phyloP scores from a whole-genome alignment of 75 land plant genomes.

The Cryptomeria japonica region DNA sequence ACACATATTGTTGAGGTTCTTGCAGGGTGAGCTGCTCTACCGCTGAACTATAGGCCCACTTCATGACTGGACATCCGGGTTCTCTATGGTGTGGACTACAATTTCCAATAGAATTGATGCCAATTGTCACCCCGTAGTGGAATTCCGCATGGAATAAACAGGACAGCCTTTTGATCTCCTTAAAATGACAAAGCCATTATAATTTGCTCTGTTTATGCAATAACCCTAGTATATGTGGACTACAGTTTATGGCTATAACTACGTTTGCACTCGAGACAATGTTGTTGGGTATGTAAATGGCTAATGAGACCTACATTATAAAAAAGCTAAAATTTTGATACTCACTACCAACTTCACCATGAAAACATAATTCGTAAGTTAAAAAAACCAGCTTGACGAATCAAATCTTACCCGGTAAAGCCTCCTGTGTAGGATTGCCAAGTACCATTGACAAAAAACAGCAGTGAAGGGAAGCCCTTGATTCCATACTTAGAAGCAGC shows the following conservation, averaged over 20 bases:
- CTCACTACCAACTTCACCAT: neutral
- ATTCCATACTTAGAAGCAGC: slow-evolving; percentile 57
- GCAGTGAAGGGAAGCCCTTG: slow-evolving; percentile 86
- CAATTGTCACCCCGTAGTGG: neutral
- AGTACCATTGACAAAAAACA: slow-evolving; percentile 79
- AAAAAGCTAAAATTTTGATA: neutral
- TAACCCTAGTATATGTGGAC: neutral
- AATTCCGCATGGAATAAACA: neutral
- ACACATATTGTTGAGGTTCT: too few species aligned
- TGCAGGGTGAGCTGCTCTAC: neutral
- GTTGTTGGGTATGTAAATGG: neutral
- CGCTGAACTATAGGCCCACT: neutral
- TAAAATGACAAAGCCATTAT: neutral
- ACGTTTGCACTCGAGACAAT: neutral
- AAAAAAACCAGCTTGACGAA: neutral
- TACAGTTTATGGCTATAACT: neutral
- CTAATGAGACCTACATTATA: neutral
- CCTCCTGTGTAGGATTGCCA: slow-evolving; percentile 70
- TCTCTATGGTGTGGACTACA: neutral
- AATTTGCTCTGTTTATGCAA: neutral
- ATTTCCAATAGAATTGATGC: neutral
- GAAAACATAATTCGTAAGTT: neutral
- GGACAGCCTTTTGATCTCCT: neutral
- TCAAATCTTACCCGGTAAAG: slow-evolving; percentile 51
- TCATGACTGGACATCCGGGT: neutral